These are phyloP conservation scores for Nemania diffusa DNA, from an alignment of 2,329 filamentous ascomycete species.

Conservation along the genomic window DNA sequence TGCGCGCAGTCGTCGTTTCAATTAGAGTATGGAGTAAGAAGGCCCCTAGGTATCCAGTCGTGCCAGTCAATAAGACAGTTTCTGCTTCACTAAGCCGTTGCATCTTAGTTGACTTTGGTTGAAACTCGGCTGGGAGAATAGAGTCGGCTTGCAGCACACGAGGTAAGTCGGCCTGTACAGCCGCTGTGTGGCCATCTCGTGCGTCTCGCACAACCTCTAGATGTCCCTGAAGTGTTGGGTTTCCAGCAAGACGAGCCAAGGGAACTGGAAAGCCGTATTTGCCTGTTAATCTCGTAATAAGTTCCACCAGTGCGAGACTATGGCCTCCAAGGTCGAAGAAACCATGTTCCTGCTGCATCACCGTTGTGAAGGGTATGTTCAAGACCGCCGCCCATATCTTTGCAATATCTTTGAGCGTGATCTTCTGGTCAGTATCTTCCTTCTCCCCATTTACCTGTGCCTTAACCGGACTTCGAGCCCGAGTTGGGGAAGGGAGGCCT, in stretches of 20 bases:
- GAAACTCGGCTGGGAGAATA: constrained; percentile 75
- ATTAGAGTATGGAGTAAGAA: constrained; percentile 77
- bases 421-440: constrained; percentile 66
- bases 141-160: constrained; percentile 74
- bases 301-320: constrained; percentile 79
- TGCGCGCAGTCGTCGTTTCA: constrained; percentile 73
- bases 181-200: constrained; percentile 77
- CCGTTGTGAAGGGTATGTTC: constrained; percentile 68
- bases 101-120: constrained; percentile 63
- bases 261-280: constrained; percentile 79
- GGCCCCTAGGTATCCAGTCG: constrained; percentile 79
- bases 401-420: constrained; percentile 73
- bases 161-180: constrained; percentile 79
- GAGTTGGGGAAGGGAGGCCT: constrained; percentile 72
- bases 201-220: constrained; percentile 75
- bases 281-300: constrained; percentile 75
- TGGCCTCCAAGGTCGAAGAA: constrained; percentile 87
- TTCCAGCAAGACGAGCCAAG: constrained; percentile 75
- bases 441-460: constrained; percentile 52
- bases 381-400: constrained; percentile 78
- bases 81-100: constrained; percentile 71
- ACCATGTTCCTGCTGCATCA: constrained; percentile 74
- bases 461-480: constrained; percentile 57
- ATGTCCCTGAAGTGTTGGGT: constrained; percentile 77
- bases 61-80: constrained; percentile 77